These are phyloP conservation scores for Huiozyma sinensis DNA, from an alignment of 805 yeast genomes.

Conservation along the genomic window DNA sequence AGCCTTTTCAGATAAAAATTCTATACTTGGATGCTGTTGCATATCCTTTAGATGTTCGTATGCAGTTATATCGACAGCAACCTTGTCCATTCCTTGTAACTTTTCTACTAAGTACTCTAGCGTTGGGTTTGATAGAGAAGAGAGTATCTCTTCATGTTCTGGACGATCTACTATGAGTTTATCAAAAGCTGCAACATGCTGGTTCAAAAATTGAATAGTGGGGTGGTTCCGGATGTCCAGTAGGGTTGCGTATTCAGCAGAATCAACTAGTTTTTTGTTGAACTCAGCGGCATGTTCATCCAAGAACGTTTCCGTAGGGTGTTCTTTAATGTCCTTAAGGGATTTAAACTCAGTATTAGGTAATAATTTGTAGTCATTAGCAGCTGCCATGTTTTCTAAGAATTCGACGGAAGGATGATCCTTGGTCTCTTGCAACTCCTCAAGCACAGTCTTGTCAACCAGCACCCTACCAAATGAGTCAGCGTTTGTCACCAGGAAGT, in stretches of 20 bases:
- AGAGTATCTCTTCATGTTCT: background rate
- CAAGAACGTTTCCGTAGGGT: constrained; percentile 8
- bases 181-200: background rate
- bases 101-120: constrained; percentile 4
- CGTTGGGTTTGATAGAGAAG: background rate
- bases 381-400: background rate
- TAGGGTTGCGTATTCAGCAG: background rate
- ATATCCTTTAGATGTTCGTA: background rate
- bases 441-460: background rate
- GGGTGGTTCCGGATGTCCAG: background rate
- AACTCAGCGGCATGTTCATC: background rate
- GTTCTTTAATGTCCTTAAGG: background rate
- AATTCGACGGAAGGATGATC: constrained; percentile 1
- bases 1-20: constrained; percentile 1
- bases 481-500: constrained; percentile 1
- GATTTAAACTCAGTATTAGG: background rate
- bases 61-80: background rate
- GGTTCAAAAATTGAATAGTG: constrained; percentile 1
- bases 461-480: background rate
- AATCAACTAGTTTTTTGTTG: background rate
- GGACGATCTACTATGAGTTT: constrained; percentile 1
- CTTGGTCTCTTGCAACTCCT: background rate
- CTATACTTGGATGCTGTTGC: background rate
- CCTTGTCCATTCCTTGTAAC: background rate
- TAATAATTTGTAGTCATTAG: background rate